Conservation (phyloP, 108 stramenopile genomes). For the Skeletonema marinoi region DNA sequence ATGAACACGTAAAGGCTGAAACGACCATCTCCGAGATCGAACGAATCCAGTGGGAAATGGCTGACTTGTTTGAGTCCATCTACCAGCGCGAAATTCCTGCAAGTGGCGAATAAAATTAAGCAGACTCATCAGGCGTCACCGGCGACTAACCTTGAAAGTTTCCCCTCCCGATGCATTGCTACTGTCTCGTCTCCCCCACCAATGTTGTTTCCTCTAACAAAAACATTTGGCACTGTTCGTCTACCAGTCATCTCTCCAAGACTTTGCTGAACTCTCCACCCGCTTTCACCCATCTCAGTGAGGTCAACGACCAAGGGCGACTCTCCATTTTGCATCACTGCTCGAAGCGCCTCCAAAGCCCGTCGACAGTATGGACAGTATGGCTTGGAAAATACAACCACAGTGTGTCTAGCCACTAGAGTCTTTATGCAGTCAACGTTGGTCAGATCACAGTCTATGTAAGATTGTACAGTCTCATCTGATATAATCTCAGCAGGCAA, state of each 20-base stretch:
- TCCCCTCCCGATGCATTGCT: constrained; percentile 10
- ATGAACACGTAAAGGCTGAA: constrained; percentile 47
- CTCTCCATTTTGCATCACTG: constrained; percentile 25
- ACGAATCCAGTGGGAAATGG: constrained; percentile 53
- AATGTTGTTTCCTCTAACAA: constrained; percentile 76
- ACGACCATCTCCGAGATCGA: constrained; percentile 46
- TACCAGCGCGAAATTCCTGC: neutral
- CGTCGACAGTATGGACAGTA: constrained; percentile 73
- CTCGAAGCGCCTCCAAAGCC: constrained; percentile 59
- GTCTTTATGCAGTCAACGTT: constrained; percentile 48
- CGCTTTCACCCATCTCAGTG: constrained; percentile 36
- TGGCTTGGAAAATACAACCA: constrained; percentile 81
- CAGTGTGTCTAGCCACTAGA: constrained; percentile 62
- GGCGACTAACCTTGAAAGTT: constrained; percentile 1
- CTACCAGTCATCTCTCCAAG: constrained; percentile 76
- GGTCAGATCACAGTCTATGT: constrained; percentile 52
- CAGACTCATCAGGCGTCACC: neutral
- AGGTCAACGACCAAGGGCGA: constrained; percentile 60
- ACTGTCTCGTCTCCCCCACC: constrained; percentile 87
- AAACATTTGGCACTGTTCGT: constrained; percentile 92
- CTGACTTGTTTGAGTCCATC: constrained; percentile 28
- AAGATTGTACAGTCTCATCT: constrained; percentile 5
- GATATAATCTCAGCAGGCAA: neutral
- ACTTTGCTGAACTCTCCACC: constrained; percentile 58
- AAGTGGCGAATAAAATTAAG: neutral